These are phyloP conservation scores for Arachnomyces sp. DNA, from an alignment of 2,329 filamentous ascomycete species.

Conservation along the genomic window DNA sequence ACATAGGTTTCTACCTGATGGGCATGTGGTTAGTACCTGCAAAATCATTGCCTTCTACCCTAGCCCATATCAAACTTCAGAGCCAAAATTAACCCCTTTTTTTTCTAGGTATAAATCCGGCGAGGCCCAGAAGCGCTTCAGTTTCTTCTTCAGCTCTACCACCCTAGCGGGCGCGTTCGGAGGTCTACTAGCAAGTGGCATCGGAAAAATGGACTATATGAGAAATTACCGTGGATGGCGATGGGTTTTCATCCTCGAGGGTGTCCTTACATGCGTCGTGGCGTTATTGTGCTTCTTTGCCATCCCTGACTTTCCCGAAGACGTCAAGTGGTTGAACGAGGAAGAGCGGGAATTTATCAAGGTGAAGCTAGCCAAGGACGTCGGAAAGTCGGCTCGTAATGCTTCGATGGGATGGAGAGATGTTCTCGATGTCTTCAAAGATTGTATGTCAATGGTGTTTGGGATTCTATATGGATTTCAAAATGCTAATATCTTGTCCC, in stretches of 20 bases:
- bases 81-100: slow-evolving; percentile 34
- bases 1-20: slow-evolving; percentile 53
- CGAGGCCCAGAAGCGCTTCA: slow-evolving; percentile 86
- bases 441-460: slow-evolving; percentile 38
- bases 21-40: slow-evolving; percentile 52
- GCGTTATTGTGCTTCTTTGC: slow-evolving; percentile 56
- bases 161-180: slow-evolving; percentile 57
- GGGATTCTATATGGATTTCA: background rate
- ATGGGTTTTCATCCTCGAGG: slow-evolving; percentile 55
- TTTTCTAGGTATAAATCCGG: slow-evolving; percentile 66
- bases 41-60: too few species aligned
- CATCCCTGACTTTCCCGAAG: slow-evolving; percentile 67
- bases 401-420: slow-evolving; percentile 53
- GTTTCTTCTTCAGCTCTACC: slow-evolving; percentile 80
- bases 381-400: slow-evolving; percentile 59
- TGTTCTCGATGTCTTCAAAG: slow-evolving; percentile 58
- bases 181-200: slow-evolving; percentile 52
- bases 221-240: slow-evolving; percentile 51
- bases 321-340: slow-evolving; percentile 63
- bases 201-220: slow-evolving; percentile 50
- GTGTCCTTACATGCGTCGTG: slow-evolving; percentile 54
- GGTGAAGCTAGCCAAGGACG: slow-evolving; percentile 59
- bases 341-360: slow-evolving; percentile 62
- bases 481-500: background rate
- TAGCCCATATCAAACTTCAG: too few species aligned